A percentile compares a stretch with the other conserved stretches of the same genome.
Evolutionary conservation across 2,329 filamentous ascomycete species (phyloP).

Genomic region (Epichloe sylvatica): DNA sequence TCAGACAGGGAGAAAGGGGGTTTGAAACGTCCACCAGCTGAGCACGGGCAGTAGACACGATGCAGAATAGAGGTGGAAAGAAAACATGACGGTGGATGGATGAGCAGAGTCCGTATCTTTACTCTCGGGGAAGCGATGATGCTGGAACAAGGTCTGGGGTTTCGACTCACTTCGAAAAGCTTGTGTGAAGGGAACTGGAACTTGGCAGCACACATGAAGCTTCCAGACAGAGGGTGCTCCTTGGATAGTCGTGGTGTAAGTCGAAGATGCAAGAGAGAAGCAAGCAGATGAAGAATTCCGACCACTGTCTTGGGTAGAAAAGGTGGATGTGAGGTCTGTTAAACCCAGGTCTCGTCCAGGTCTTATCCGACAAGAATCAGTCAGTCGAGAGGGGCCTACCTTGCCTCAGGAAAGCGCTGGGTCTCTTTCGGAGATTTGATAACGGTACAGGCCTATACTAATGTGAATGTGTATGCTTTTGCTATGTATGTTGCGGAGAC

Average conservation of each 20-base stretch:
- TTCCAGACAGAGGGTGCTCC: slow-evolving; percentile 18
- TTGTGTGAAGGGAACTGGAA: slow-evolving; percentile 42
- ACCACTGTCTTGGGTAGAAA: slow-evolving; percentile 25
- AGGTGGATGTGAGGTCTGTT: slow-evolving; percentile 17
- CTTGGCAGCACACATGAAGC: slow-evolving; percentile 46
- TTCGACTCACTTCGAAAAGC: slow-evolving; percentile 43
- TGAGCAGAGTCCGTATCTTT: neutral
- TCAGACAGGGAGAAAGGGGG: neutral
- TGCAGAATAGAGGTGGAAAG: neutral
- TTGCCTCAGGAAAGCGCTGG: slow-evolving; percentile 15
- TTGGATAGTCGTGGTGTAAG: slow-evolving; percentile 13
- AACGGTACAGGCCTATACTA: slow-evolving; percentile 16
- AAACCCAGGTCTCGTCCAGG: slow-evolving; percentile 25
- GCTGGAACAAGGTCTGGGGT: slow-evolving; percentile 20
- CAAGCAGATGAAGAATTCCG: slow-evolving; percentile 20
- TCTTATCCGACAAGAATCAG: slow-evolving; percentile 21
- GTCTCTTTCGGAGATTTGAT: slow-evolving; percentile 26
- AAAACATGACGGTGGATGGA: neutral
- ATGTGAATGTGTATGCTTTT: slow-evolving; percentile 18
- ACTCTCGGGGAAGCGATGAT: neutral
- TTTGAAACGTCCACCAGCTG: slow-evolving; percentile 12
- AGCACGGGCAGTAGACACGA: slow-evolving; percentile 2
- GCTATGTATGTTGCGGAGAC: slow-evolving; percentile 16
- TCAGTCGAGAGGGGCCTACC: slow-evolving; percentile 16
- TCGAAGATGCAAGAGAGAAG: slow-evolving; percentile 21